Evolutionary conservation across 73 alveolate genomes (phyloP).

Genomic region (Paramecium biaurelia): DNA sequence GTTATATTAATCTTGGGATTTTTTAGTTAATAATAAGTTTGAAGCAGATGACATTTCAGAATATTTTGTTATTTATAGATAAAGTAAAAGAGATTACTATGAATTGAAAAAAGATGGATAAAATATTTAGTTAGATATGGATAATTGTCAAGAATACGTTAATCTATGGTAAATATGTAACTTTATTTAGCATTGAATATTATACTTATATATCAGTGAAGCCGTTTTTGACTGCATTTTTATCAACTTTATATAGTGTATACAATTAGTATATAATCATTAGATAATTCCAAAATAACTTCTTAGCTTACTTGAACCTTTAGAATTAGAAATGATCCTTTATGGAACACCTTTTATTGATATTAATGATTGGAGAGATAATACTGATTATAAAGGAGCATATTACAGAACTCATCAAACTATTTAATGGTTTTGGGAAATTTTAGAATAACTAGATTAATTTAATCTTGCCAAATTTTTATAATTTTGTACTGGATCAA

Average conservation of each 20-base stretch:
- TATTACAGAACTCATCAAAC: slow-evolving; percentile 70
- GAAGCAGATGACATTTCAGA: slow-evolving; percentile 14
- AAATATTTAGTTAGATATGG: neutral
- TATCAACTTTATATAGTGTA: slow-evolving; percentile 61
- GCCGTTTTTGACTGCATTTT: slow-evolving; percentile 67
- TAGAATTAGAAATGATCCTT: slow-evolving; percentile 75
- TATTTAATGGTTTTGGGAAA: slow-evolving; percentile 96
- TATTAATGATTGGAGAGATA: slow-evolving; percentile 92
- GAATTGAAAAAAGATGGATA: slow-evolving; percentile 29
- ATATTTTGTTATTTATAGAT: slow-evolving; percentile 6
- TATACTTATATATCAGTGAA: slow-evolving; percentile 45
- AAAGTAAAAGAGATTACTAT: neutral
- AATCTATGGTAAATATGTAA: neutral
- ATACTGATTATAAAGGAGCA: slow-evolving; percentile 87
- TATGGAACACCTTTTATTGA: slow-evolving; percentile 83
- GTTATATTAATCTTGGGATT: slow-evolving; percentile 27
- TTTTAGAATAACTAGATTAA: slow-evolving; percentile 70
- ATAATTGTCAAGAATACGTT: slow-evolving; percentile 65
- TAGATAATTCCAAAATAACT: slow-evolving; percentile 70
- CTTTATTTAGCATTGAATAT: slow-evolving; percentile 61
- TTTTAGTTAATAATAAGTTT: slow-evolving; percentile 34
- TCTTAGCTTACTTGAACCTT: slow-evolving; percentile 65
- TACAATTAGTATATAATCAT: neutral
- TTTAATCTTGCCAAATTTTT: slow-evolving; percentile 83
- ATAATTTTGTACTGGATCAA: slow-evolving; percentile 91